Percentiles rank a stretch among this genome's conserved stretches.
These are phyloP conservation scores for Sclerotinia spermophila DNA, from an alignment of 2,329 filamentous ascomycete species.

Conservation along the genomic window DNA sequence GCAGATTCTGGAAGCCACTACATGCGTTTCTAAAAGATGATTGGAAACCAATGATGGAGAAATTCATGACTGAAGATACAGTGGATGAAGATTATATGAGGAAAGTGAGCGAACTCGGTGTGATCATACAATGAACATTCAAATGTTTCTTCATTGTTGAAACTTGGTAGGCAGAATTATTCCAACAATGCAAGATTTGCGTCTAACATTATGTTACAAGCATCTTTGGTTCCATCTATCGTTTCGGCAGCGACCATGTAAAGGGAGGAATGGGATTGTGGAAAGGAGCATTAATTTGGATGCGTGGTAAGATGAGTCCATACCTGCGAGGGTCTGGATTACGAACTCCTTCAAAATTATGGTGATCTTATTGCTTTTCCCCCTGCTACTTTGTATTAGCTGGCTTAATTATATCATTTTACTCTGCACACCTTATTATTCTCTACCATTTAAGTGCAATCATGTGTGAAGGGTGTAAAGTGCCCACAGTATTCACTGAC, in stretches of 20 bases:
- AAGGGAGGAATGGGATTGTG: not conserved
- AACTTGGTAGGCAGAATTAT: not conserved
- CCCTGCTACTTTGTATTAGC: too few relatives aligned
- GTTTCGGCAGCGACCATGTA: fast-evolving
- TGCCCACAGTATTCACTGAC: too few relatives aligned
- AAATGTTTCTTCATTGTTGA: not conserved
- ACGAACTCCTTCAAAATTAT: not conserved
- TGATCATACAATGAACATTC: not conserved
- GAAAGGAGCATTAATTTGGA: not conserved
- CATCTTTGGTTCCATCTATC: not conserved
- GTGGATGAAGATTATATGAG: not conserved
- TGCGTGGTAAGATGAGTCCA: not conserved
- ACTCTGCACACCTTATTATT: not conserved
- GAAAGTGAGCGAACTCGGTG: not conserved
- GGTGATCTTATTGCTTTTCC: too few relatives aligned
- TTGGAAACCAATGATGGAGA: not conserved
- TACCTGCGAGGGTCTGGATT: not conserved
- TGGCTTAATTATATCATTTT: not conserved
- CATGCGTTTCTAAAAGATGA: not conserved
- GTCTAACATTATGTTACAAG: not conserved
- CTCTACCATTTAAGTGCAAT: not conserved
- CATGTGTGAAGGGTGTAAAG: too few relatives aligned
- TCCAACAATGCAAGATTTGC: not conserved
- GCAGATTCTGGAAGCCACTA: too few relatives aligned
- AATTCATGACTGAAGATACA: not conserved